phyloP scores from a whole-genome alignment of 164 flowering plant genomes.

The Stephania yunnanensis region DNA sequence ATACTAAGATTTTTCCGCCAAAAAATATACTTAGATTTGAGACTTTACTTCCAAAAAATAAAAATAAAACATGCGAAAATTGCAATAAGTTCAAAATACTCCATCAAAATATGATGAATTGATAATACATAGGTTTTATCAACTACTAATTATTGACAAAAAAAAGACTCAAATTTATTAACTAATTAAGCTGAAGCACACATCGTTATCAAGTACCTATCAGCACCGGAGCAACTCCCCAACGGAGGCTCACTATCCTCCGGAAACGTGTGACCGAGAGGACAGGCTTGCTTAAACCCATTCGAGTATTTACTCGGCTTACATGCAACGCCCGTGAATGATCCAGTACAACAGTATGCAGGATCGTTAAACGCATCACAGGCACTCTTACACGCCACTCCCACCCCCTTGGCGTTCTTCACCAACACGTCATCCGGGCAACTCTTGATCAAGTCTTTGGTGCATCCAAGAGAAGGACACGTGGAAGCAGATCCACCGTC shows the following conservation, averaged over 20 bases:
- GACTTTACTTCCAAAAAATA: too few relatives aligned
- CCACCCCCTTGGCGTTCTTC: not conserved
- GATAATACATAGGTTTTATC: too few relatives aligned
- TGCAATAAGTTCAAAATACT: too few relatives aligned
- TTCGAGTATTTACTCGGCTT: slow-evolving; percentile 1
- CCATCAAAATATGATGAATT: too few relatives aligned
- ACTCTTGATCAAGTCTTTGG: not conserved
- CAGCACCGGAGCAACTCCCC: not conserved
- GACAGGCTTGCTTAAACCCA: not conserved
- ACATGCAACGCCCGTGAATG: not conserved
- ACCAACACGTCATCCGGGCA: not conserved
- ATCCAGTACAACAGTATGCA: not conserved
- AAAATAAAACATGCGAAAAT: too few relatives aligned
- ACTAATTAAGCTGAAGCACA: not conserved
- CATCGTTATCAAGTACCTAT: not conserved
- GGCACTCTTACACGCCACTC: not conserved
- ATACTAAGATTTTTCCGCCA: too few relatives aligned
- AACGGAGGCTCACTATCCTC: not conserved
- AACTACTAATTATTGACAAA: too few relatives aligned
- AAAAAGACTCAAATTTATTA: too few relatives aligned
- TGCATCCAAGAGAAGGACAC: not conserved
- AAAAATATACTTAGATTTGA: too few relatives aligned
- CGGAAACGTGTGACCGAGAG: not conserved
- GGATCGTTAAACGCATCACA: slow-evolving; percentile 4
- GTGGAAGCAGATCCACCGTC: not conserved